Evolutionary conservation across 2,329 filamentous ascomycete genomes (phyloP).

Genomic region (Pestalotiopsis sp.): DNA sequence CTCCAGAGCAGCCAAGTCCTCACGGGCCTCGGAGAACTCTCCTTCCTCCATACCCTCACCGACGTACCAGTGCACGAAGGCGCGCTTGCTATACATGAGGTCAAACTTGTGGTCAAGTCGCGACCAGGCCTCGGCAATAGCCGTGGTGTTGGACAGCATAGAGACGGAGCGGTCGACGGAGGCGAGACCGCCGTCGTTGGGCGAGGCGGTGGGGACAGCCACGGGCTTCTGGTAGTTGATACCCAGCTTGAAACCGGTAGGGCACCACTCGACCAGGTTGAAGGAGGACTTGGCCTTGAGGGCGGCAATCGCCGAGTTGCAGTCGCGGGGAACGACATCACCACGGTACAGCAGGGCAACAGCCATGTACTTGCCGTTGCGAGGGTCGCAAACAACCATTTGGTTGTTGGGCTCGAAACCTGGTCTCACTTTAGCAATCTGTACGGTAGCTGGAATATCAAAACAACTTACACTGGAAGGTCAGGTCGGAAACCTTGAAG

Average conservation of each 20-base stretch:
- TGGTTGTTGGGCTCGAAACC: conserved; percentile 80
- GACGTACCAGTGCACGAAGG: conserved; percentile 80
- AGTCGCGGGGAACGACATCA: conserved; percentile 72
- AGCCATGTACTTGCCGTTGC: conserved; percentile 78
- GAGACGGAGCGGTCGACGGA: conserved; percentile 66
- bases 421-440: conserved; percentile 32
- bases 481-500: conserved; percentile 81
- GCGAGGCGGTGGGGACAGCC: conserved; percentile 54
- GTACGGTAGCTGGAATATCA: not conserved
- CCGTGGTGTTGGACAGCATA: conserved; percentile 77
- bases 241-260: conserved; percentile 75
- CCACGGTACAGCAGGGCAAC: conserved; percentile 74
- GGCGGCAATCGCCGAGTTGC: conserved; percentile 66
- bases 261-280: conserved; percentile 77
- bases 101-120: conserved; percentile 76
- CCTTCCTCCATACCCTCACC: conserved; percentile 93
- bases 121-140: conserved; percentile 75
- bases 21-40: conserved; percentile 85
- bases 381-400: conserved; percentile 76
- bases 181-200: conserved; percentile 61
- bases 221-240: conserved; percentile 75
- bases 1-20: conserved; percentile 83
- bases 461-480: conserved; percentile 67
- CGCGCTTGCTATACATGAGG: conserved; percentile 79
- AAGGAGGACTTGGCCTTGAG: conserved; percentile 74